Percentiles rank a stretch among this genome's conserved stretches.
These are phyloP conservation scores for Hypoxylon perforatum DNA, from an alignment of 495 filamentous ascomycete genomes.

Conservation along the genomic window DNA sequence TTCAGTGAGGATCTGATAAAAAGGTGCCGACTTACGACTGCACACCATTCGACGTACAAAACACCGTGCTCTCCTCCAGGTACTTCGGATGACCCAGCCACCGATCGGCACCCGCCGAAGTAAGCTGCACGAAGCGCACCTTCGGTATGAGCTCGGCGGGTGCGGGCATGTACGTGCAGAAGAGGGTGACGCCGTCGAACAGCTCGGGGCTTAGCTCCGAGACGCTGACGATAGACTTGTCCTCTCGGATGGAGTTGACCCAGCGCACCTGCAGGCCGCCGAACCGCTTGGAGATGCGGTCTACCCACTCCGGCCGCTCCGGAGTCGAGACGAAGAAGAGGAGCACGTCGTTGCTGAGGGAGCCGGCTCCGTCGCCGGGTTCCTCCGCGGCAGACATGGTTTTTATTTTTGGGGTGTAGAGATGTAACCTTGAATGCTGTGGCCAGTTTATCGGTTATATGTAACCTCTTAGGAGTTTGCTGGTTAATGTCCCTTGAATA, in stretches of 20 bases:
- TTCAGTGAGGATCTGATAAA: background rate
- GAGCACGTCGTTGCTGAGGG: conserved; percentile 38
- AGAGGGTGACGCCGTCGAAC: conserved; percentile 46
- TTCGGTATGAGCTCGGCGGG: conserved; percentile 41
- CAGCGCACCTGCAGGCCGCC: conserved; percentile 49
- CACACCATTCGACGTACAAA: conserved; percentile 47
- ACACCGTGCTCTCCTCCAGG: conserved; percentile 39
- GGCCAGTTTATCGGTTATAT: background rate
- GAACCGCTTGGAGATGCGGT: conserved; percentile 34
- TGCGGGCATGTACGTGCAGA: conserved; percentile 32
- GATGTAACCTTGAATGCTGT: background rate
- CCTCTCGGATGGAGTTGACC: conserved; percentile 10
- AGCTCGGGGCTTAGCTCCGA: conserved; percentile 11
- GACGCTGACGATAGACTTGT: conserved; percentile 1
- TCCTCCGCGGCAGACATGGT: conserved; percentile 15
- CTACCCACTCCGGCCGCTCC: conserved; percentile 39
- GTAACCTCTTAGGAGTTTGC: background rate
- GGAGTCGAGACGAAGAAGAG: conserved; percentile 24
- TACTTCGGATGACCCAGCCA: conserved; percentile 47
- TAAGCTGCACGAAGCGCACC: conserved; percentile 48
- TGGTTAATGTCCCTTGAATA: too few species aligned
- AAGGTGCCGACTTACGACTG: conserved; percentile 27
- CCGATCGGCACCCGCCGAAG: conserved; percentile 46
- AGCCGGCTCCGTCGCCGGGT: background rate
- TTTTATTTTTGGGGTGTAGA: background rate